phyloP scores from a whole-genome alignment of 352 stramenopile genomes.

The Phytophthora pseudosyringae region DNA sequence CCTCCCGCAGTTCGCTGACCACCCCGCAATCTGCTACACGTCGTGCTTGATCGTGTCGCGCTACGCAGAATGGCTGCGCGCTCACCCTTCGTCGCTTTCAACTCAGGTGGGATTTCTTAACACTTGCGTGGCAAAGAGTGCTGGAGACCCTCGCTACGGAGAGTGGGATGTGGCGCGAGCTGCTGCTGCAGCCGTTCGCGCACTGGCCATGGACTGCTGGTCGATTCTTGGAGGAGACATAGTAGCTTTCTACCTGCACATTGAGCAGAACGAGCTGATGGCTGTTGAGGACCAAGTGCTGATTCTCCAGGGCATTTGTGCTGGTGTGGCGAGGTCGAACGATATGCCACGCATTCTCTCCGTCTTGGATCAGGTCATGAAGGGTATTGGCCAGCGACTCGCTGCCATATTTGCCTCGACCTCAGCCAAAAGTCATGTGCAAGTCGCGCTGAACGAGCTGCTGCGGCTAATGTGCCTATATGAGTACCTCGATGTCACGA shows the following conservation, averaged over 20 bases:
- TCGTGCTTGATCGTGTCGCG: constrained; percentile 87
- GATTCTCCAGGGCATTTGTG: constrained; percentile 82
- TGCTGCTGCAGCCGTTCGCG: constrained; percentile 70
- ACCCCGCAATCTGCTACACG: constrained; percentile 87
- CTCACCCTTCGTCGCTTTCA: constrained; percentile 52
- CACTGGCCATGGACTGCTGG: constrained; percentile 85
- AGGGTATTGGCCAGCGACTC: constrained; percentile 65
- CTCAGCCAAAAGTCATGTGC: constrained; percentile 40
- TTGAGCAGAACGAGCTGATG: constrained; percentile 75
- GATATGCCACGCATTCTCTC: constrained; percentile 54
- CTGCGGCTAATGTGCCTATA: constrained; percentile 87
- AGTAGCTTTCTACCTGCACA: constrained; percentile 78
- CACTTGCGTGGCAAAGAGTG: constrained; percentile 65
- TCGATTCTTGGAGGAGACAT: constrained; percentile 66
- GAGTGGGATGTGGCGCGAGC: constrained; percentile 85
- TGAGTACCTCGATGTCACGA: constrained; percentile 69
- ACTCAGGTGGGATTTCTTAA: constrained; percentile 78
- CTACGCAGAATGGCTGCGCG: constrained; percentile 76
- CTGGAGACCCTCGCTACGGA: constrained; percentile 46
- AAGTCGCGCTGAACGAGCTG: constrained; percentile 66
- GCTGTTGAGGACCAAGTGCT: constrained; percentile 83
- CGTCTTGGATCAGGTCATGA: constrained; percentile 73
- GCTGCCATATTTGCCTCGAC: constrained; percentile 49
- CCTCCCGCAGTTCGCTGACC: constrained; percentile 70
- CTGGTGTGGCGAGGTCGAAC: constrained; percentile 54